Conservation (phyloP, 2,329 filamentous ascomycete species). For the Pseudocercospora macadamiae region DNA sequence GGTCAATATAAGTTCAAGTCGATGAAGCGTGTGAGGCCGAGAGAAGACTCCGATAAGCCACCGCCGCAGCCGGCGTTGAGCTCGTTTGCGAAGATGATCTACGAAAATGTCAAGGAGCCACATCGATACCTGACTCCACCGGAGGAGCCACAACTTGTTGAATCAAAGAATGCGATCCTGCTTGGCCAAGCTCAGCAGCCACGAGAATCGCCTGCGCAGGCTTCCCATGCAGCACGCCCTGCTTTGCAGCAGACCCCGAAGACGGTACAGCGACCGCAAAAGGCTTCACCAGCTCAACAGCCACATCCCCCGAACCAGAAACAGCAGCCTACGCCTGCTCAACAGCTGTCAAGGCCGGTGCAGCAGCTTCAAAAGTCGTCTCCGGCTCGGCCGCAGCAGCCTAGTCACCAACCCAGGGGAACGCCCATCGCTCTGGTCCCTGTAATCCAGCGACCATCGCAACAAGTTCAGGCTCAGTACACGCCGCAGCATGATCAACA, state of each 20-base stretch:
- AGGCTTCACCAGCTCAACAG: background rate
- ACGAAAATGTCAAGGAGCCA: slow-evolving; percentile 46
- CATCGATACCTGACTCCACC: slow-evolving; percentile 40
- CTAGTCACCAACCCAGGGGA: background rate
- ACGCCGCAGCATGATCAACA: slow-evolving; percentile 17
- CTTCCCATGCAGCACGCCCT: background rate
- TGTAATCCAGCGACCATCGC: slow-evolving; percentile 7
- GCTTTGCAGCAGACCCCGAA: slow-evolving; percentile 2
- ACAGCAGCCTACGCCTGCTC: background rate
- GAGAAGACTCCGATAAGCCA: slow-evolving; percentile 12
- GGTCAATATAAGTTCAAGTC: slow-evolving; percentile 62
- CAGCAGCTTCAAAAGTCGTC: slow-evolving; percentile 4
- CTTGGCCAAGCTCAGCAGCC: background rate
- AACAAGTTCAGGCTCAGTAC: slow-evolving; percentile 6
- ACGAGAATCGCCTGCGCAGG: background rate
- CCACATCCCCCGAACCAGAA: background rate
- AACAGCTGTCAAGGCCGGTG: background rate
- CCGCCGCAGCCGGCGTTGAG: slow-evolving; percentile 44
- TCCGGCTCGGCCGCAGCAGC: background rate
- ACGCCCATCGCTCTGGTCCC: slow-evolving; percentile 14
- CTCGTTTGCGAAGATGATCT: slow-evolving; percentile 58
- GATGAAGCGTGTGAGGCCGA: slow-evolving; percentile 18
- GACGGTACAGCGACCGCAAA: background rate
- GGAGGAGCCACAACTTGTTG: slow-evolving; percentile 15
- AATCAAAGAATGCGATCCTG: background rate